Evolutionary conservation across 1,284 basidiomycete species (phyloP).

Genomic region (Pseudozyma sp.): DNA sequence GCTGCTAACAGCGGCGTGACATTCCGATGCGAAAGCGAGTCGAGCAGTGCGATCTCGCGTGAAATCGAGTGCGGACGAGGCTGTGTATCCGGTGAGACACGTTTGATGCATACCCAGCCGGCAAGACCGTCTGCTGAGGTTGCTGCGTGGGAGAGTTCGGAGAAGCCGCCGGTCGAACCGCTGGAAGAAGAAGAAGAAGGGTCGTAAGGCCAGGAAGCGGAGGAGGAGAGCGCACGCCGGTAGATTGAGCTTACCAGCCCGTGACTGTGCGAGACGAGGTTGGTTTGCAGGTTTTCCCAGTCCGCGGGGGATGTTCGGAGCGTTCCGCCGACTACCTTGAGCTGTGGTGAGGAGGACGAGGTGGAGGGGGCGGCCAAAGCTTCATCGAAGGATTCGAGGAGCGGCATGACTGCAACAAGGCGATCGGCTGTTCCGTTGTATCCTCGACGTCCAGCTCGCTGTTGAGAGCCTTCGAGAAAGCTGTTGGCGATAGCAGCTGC

Average conservation of each 20-base stretch:
- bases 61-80: constrained; percentile 52
- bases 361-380: background rate
- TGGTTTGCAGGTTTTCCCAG: background rate
- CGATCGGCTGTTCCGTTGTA: too few relatives aligned
- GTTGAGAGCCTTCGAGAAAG: too few relatives aligned
- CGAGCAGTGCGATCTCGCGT: constrained; percentile 47
- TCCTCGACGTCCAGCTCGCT: too few relatives aligned
- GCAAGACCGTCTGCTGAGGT: constrained; percentile 9
- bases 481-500: too few relatives aligned
- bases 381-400: constrained; percentile 14
- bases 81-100: constrained; percentile 51
- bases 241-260: constrained; percentile 31
- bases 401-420: constrained; percentile 6
- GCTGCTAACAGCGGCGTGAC: constrained; percentile 48
- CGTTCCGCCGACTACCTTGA: background rate
- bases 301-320: background rate
- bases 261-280: constrained; percentile 28
- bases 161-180: background rate
- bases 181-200: background rate
- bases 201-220: constrained; percentile 4
- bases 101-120: constrained; percentile 52
- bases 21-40: constrained; percentile 22
- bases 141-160: background rate
- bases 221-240: constrained; percentile 9
- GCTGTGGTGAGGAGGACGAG: background rate